Evolutionary conservation across 805 yeast genomes (phyloP).

Genomic region (Yarrowia sp.): DNA sequence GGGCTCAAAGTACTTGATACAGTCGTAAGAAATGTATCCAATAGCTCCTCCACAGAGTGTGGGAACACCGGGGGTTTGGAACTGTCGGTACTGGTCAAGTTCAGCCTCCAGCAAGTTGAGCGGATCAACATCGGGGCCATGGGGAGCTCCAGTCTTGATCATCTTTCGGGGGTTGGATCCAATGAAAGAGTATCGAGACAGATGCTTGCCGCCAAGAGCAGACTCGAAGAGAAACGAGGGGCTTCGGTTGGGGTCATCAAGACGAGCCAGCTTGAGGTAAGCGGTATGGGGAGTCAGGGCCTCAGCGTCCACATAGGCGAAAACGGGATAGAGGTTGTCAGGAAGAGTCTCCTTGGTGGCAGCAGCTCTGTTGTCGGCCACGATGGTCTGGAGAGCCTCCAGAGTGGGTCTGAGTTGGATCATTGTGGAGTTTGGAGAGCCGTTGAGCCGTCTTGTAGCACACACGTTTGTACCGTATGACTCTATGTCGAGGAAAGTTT

Average conservation of each 20-base stretch:
- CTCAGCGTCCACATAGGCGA: conserved; percentile 73
- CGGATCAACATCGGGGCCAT: conserved; percentile 77
- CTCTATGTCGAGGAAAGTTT: conserved; percentile 35
- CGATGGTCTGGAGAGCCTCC: conserved; percentile 31
- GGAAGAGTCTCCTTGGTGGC: conserved; percentile 28
- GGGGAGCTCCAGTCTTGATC: conserved; percentile 79
- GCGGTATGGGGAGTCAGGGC: conserved; percentile 90
- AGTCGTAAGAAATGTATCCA: conserved; percentile 95
- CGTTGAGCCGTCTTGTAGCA: background rate
- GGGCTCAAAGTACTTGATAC: conserved; percentile 97
- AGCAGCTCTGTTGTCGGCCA: conserved; percentile 22
- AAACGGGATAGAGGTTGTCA: conserved; percentile 79
- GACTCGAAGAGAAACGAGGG: conserved; percentile 83
- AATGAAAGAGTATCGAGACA: conserved; percentile 89
- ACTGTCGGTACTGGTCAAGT: conserved; percentile 67
- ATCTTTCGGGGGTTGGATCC: conserved; percentile 85
- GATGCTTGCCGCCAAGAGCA: conserved; percentile 85
- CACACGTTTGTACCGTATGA: conserved; percentile 20
- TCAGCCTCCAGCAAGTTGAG: conserved; percentile 75
- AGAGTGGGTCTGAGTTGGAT: conserved; percentile 38
- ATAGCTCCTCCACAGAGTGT: conserved; percentile 96
- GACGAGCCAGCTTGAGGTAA: conserved; percentile 76
- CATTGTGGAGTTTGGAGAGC: conserved; percentile 4
- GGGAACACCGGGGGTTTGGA: conserved; percentile 58
- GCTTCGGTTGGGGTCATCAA: conserved; percentile 53